Base-by-base conservation (phyloP, 2,329 filamentous ascomycete species). In the Curvularia hawaiiensis region DNA sequence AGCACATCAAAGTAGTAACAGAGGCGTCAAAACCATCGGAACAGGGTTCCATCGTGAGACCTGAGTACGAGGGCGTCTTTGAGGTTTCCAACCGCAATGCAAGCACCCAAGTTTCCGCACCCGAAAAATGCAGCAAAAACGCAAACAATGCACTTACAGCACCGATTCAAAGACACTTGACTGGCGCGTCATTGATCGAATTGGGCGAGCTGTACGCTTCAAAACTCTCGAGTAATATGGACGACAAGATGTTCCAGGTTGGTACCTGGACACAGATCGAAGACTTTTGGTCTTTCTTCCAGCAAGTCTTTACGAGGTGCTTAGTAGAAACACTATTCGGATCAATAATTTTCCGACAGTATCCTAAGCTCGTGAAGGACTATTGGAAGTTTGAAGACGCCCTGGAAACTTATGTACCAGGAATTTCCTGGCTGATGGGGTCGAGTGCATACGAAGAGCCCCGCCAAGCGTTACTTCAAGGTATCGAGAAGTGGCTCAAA, bases 171-270 rank as follows among this genome's bases (percentile, higher is more conserved):
- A 63, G 62, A n/a, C 50, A 68, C 38, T 30, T 72, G 9, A 53
- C 60, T 4, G 68, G 66, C 9, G 6, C 55, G 16, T 35, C 49
- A 5, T 48, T 73, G 2, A 39, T 44, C 0, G 24, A 56, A 7
- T 40, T 61, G 0, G 43, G 55, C 30, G 58, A 73, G n/a, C 43
- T 47, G 8, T 73, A 71, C 41, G 58, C 65, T 26, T 54, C 63
- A 2, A 61, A 54, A 10, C 47, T 74, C 9, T 67, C 67, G 7
- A 51, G 56, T 8, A 70, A 62, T n/a, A 56, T 74, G 45, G 54
- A 69, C 28, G 64, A 68, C 18, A 72, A 72, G 50, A 71, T 70
- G 69, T 71, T 74, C 18, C 68, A 73, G 46, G 41, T 60, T 6
- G 58, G 61, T 14, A 62, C 47, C 18, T 74, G 71, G 71, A 72